Conservation (phyloP, 805 yeast genomes). For the Starmerella bacillaris region DNA sequence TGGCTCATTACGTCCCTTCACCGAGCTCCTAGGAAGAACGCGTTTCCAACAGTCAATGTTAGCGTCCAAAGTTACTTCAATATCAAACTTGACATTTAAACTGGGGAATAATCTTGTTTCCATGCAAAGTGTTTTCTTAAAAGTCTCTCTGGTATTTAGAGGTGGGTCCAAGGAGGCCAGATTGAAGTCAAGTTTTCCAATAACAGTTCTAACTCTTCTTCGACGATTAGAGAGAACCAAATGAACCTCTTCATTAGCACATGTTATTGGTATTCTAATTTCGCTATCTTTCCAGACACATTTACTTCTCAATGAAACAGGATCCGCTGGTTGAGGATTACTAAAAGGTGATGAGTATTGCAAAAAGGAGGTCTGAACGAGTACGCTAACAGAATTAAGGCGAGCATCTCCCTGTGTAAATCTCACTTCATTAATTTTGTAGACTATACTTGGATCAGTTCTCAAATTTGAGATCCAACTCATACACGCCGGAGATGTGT, state of each 20-base stretch:
- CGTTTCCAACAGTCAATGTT: slow-evolving; percentile 1
- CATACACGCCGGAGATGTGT: no score
- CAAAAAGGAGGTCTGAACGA: slow-evolving; percentile 12
- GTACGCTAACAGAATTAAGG: slow-evolving; percentile 14
- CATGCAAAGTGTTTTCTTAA: slow-evolving; percentile 9
- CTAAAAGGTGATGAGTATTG: slow-evolving; percentile 12
- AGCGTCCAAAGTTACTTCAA: slow-evolving; percentile 4
- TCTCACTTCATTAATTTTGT: slow-evolving; percentile 14
- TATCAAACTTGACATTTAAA: slow-evolving; percentile 14
- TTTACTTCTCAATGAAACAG: slow-evolving; percentile 15
- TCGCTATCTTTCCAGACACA: slow-evolving; percentile 14
- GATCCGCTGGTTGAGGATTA: slow-evolving; percentile 17
- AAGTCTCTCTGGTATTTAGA: not conserved
- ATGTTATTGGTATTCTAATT: slow-evolving; percentile 7
- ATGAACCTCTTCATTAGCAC: slow-evolving; percentile 3
- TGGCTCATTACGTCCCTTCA: no score
- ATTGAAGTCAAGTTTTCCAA: slow-evolving; percentile 14
- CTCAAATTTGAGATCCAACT: no score
- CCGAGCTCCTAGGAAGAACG: no score
- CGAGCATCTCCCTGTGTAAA: slow-evolving; percentile 16
- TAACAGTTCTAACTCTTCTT: slow-evolving; percentile 14
- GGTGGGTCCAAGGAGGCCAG: slow-evolving; percentile 8
- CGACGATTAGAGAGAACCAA: slow-evolving; percentile 13
- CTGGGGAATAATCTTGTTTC: slow-evolving; percentile 12
- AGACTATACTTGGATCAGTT: slow-evolving; percentile 1